A percentile compares a stretch with the other conserved stretches of the same genome.
Conservation (phyloP, 441 rosid species). For the Pelargonium myrrhifolium region DNA sequence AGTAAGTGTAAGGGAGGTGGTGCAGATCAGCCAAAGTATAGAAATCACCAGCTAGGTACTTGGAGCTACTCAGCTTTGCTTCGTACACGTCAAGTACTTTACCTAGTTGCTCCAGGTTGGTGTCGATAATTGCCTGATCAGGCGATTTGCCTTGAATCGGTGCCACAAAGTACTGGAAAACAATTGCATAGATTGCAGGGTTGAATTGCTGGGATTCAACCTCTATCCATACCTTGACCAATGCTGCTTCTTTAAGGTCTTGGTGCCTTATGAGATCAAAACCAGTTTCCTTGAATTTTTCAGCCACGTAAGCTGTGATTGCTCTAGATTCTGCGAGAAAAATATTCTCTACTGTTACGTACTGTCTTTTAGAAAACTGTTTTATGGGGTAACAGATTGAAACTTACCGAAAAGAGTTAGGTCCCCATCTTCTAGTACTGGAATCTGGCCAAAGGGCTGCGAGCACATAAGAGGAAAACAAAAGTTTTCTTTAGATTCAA, state of each 20-base stretch:
- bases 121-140: constrained; percentile 42
- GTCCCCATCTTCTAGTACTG: constrained; percentile 68
- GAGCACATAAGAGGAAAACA: neutral
- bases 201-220: constrained; percentile 70
- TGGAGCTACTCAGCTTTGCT: constrained; percentile 38
- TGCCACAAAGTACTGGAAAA: constrained; percentile 46
- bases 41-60: constrained; percentile 67
- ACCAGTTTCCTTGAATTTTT: constrained; percentile 50
- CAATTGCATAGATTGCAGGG: constrained; percentile 46
- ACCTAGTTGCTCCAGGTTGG: constrained; percentile 47
- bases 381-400: neutral
- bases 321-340: constrained; percentile 60
- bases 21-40: constrained; percentile 71
- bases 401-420: constrained; percentile 56
- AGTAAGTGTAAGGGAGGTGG: constrained; percentile 57
- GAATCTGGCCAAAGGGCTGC: constrained; percentile 78
- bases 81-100: constrained; percentile 63
- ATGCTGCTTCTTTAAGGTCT: constrained; percentile 42
- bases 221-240: constrained; percentile 61
- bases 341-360: neutral
- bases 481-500: neutral
- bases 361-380: neutral
- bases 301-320: constrained; percentile 52
- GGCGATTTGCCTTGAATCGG: constrained; percentile 48
- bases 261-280: constrained; percentile 44